phyloP scores from a whole-genome alignment of 2,329 filamentous ascomycete species.

The Phialophora verrucosa region DNA sequence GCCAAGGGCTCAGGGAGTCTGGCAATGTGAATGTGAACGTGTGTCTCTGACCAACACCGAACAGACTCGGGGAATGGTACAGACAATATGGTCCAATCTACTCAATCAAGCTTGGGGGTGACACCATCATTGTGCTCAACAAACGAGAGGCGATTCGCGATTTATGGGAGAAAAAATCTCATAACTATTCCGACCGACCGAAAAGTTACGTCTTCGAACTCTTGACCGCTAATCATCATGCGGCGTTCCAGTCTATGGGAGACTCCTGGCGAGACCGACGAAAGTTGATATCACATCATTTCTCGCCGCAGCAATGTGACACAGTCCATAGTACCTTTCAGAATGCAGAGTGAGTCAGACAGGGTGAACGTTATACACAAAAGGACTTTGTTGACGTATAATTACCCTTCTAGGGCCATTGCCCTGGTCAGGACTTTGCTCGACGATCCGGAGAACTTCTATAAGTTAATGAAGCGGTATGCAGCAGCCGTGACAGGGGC shows the following conservation, averaged over 20 bases:
- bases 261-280: constrained; percentile 53
- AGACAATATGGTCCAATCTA: constrained; percentile 50
- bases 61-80: constrained; percentile 25
- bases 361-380: constrained; percentile 46
- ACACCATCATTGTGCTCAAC: constrained; percentile 50
- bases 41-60: background rate
- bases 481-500: constrained; percentile 55
- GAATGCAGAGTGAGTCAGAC: constrained; percentile 56
- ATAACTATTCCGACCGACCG: constrained; percentile 40
- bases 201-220: constrained; percentile 45
- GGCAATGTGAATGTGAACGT: background rate
- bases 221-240: constrained; percentile 54
- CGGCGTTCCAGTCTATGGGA: constrained; percentile 55
- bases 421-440: constrained; percentile 23
- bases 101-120: constrained; percentile 50
- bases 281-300: constrained; percentile 52
- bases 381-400: background rate
- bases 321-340: constrained; percentile 50
- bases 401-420: constrained; percentile 2
- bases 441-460: constrained; percentile 19
- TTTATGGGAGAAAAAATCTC: constrained; percentile 42
- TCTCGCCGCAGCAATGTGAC: constrained; percentile 53
- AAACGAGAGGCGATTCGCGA: constrained; percentile 31
- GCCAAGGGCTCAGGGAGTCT: too few relatives aligned
- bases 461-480: constrained; percentile 15